phyloP scores from a whole-genome alignment of 1,139 yeast species.

The Tardiomyces depauwii region DNA sequence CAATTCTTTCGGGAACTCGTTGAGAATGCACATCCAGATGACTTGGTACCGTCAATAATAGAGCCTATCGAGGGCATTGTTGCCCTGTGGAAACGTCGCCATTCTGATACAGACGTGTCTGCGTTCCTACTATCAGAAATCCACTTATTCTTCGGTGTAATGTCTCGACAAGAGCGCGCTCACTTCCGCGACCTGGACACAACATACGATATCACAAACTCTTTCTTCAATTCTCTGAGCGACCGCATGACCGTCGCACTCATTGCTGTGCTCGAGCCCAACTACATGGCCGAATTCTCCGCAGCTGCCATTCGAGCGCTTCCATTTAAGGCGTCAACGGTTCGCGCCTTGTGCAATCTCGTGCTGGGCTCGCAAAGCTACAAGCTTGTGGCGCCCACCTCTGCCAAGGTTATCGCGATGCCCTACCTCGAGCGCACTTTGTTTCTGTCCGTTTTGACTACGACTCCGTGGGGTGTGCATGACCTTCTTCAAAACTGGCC shows the following conservation, averaged over 20 bases:
- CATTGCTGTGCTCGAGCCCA: conserved; percentile 10
- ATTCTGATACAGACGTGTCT: conserved; percentile 2
- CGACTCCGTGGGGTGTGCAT: conserved; percentile 12
- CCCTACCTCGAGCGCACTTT: neutral
- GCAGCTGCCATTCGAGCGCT: conserved; percentile 6
- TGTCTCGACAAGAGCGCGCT: conserved; percentile 12
- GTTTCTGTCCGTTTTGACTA: conserved; percentile 6
- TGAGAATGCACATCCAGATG: conserved; percentile 7
- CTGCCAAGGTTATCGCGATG: neutral
- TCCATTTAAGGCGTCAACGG: conserved; percentile 8
- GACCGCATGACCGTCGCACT: no score
- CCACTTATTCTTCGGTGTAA: conserved; percentile 12
- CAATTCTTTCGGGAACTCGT: conserved; percentile 16
- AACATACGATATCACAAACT: conserved; percentile 7
- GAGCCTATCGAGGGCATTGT: conserved; percentile 11
- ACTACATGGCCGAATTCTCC: conserved; percentile 9
- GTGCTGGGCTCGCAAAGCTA: conserved; percentile 2
- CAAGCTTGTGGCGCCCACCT: neutral
- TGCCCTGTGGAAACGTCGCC: conserved; percentile 8
- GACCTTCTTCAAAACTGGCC: conserved; percentile 16
- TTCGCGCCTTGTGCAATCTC: conserved; percentile 8
- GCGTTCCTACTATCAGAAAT: conserved; percentile 5
- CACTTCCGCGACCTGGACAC: conserved; percentile 13
- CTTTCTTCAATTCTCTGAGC: neutral
- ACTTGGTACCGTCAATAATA: conserved; percentile 6